Evolutionary conservation across 2,329 filamentous ascomycete genomes (phyloP).

Genomic region (Epichloe gansuensis): DNA sequence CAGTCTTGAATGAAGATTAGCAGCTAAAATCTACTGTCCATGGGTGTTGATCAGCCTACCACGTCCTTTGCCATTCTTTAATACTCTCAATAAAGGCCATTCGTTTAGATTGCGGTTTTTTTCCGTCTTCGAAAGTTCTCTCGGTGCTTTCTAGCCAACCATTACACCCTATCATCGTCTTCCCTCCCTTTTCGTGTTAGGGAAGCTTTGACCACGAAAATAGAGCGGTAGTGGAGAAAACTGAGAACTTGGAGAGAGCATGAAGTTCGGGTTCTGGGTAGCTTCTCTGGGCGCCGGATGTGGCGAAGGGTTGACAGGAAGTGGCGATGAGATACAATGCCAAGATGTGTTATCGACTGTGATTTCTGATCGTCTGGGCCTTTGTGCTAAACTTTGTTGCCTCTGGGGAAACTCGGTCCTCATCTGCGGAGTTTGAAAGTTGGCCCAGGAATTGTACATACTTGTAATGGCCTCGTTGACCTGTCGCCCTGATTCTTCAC

Average conservation of each 20-base stretch:
- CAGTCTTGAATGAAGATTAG: conserved; percentile 11
- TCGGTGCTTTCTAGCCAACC: conserved; percentile 43
- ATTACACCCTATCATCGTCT: conserved; percentile 41
- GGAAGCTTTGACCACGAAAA: conserved; percentile 27
- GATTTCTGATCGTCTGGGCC: conserved; percentile 18
- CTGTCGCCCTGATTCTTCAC: not conserved
- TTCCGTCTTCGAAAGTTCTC: conserved; percentile 10
- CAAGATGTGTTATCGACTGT: conserved; percentile 11
- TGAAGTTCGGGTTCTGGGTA: not conserved
- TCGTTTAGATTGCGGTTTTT: conserved; percentile 24
- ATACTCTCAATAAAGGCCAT: conserved; percentile 32
- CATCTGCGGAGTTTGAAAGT: conserved; percentile 11
- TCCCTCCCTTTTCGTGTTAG: conserved; percentile 30
- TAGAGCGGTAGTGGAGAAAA: conserved; percentile 33
- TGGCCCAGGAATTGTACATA: conserved; percentile 12
- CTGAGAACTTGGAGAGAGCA: conserved; percentile 10
- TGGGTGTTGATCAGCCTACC: conserved; percentile 22
- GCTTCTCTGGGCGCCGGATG: not conserved
- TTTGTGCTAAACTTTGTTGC: conserved; percentile 10
- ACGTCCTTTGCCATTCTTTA: conserved; percentile 43
- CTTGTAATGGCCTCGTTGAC: conserved; percentile 11
- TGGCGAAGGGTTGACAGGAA: not conserved
- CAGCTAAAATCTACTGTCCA: not conserved
- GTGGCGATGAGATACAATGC: not conserved
- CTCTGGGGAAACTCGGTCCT: conserved; percentile 8